Evolutionary conservation across 1,284 basidiomycete species (phyloP).

Genomic region (Mycena citricolor): DNA sequence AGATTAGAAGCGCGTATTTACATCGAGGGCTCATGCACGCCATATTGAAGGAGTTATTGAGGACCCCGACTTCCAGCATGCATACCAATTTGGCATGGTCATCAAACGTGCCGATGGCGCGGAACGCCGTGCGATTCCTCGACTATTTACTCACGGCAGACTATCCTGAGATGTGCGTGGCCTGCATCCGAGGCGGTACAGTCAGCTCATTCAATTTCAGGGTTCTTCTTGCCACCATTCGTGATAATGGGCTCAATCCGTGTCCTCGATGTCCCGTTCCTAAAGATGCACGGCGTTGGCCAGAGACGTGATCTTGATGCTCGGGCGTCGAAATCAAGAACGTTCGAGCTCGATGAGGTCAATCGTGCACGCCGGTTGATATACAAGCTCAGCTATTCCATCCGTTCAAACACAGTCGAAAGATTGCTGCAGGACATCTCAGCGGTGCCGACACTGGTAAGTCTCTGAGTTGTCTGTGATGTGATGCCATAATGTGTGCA

Average conservation of each 20-base stretch:
- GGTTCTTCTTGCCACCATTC: constrained; percentile 29
- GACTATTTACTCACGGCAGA: constrained; percentile 35
- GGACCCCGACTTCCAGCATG: constrained; percentile 31
- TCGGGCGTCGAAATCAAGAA: not conserved
- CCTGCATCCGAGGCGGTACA: not conserved
- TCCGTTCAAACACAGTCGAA: constrained; percentile 2
- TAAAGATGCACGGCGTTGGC: constrained; percentile 25
- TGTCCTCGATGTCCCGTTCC: constrained; percentile 30
- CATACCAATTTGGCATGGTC: constrained; percentile 32
- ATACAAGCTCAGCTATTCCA: not conserved
- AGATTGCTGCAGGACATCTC: constrained; percentile 3
- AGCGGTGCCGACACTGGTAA: constrained; percentile 2
- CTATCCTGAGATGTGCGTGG: constrained; percentile 35
- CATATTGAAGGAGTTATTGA: constrained; percentile 30
- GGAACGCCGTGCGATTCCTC: constrained; percentile 24
- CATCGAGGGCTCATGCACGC: constrained; percentile 34
- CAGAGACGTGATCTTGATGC: constrained; percentile 7
- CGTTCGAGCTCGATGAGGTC: constrained; percentile 9
- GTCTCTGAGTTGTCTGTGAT: not conserved
- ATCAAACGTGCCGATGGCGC: constrained; percentile 32
- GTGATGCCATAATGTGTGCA: not conserved
- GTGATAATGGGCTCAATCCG: constrained; percentile 26
- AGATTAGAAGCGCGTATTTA: constrained; percentile 25
- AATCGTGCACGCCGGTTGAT: constrained; percentile 1
- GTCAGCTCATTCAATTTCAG: constrained; percentile 17